A percentile compares a stretch with the other conserved stretches of the same genome.
Evolutionary conservation across 148 eudicot genomes (phyloP).

Genomic region (Rhododendron williamsianum): DNA sequence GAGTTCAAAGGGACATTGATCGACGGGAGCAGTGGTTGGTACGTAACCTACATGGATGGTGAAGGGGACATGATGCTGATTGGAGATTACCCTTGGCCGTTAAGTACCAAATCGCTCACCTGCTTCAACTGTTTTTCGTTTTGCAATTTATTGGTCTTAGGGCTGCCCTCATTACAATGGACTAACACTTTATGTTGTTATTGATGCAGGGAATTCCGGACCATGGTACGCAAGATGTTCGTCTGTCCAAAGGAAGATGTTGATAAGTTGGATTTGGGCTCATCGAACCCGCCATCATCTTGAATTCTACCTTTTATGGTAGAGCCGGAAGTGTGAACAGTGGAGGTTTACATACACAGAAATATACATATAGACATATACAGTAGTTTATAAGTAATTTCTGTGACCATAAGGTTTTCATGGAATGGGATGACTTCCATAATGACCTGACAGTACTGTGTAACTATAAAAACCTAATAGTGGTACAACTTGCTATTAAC

Average conservation of each 20-base stretch:
- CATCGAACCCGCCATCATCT: not conserved
- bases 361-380: not conserved
- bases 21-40: slow-evolving; percentile 10
- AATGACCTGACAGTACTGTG: not conserved
- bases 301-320: not conserved
- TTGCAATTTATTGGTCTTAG: not conserved
- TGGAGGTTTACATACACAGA: not conserved
- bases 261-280: slow-evolving; percentile 8
- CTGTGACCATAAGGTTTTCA: not conserved
- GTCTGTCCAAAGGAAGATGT: slow-evolving; percentile 18
- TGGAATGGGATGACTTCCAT: not conserved
- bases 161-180: not conserved
- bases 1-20: slow-evolving; percentile 8
- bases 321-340: too few species aligned
- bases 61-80: slow-evolving; percentile 14
- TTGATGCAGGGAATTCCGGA: slow-evolving; percentile 12
- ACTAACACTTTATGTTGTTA: not conserved
- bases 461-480: not conserved
- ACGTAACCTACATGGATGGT: slow-evolving; percentile 7
- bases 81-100: slow-evolving; percentile 17
- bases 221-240: slow-evolving; percentile 14
- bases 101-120: slow-evolving; percentile 7
- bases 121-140: not conserved
- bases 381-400: not conserved
- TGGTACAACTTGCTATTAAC: not conserved